Evolutionary conservation across 805 yeast genomes (phyloP).

Genomic region (Ascoidea tarda): DNA sequence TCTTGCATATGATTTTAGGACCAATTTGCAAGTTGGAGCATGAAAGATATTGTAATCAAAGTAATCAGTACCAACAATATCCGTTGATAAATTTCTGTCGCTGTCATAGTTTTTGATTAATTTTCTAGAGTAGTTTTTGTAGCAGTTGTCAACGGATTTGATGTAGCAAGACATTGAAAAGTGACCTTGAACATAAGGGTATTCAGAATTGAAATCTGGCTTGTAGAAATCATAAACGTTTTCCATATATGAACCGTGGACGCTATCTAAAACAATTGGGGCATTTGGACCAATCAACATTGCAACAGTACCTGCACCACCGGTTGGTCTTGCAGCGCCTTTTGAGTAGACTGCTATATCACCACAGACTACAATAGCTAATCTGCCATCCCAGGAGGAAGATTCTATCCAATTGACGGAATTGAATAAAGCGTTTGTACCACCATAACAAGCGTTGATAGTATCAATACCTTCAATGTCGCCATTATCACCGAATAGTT

Average conservation of each 20-base stretch:
- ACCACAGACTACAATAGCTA: constrained; percentile 93
- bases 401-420: constrained; percentile 94
- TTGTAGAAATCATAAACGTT: constrained; percentile 97
- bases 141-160: constrained; percentile 81
- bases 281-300: constrained; percentile 94
- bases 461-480: constrained; percentile 96
- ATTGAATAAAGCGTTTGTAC: constrained; percentile 89
- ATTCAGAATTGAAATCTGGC: constrained; percentile 93
- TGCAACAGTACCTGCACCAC: constrained; percentile 98
- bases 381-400: constrained; percentile 94
- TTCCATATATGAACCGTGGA: constrained; percentile 89
- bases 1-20: constrained; percentile 85
- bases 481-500: constrained; percentile 53
- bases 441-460: constrained; percentile 96
- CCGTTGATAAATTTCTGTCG: constrained; percentile 27
- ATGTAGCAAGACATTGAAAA: constrained; percentile 89
- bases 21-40: constrained; percentile 95
- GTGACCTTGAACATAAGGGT: constrained; percentile 96
- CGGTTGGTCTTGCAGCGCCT: constrained; percentile 99
- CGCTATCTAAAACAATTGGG: constrained; percentile 81
- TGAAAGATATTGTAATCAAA: constrained; percentile 96
- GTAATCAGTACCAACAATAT: constrained; percentile 50
- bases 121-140: constrained; percentile 69
- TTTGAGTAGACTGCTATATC: constrained; percentile 95
- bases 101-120: constrained; percentile 11